phyloP scores from a whole-genome alignment of 192 early-diverging fungal species.

The Backusella psychrophila region DNA sequence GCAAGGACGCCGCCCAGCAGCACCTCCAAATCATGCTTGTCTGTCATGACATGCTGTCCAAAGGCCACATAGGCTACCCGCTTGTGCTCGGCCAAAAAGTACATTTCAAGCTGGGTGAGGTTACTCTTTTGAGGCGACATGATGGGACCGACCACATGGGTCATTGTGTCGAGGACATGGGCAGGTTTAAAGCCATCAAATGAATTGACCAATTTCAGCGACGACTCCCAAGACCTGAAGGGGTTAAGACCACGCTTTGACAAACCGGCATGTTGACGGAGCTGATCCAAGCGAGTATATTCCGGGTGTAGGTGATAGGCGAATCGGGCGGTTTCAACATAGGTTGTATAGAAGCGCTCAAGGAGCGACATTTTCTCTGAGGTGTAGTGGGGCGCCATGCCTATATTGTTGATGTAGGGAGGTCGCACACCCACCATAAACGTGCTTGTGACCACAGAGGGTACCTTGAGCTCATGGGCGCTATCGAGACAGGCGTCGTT shows the following conservation, averaged over 20 bases:
- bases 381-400: not conserved
- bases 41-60: conserved; percentile 4
- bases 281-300: not conserved
- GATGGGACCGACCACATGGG: conserved; percentile 25
- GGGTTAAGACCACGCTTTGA: not conserved
- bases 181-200: not conserved
- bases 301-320: not conserved
- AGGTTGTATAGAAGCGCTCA: not conserved
- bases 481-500: not conserved
- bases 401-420: not conserved
- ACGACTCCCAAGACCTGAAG: not conserved
- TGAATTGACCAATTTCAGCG: not conserved
- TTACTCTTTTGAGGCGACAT: not conserved
- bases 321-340: not conserved
- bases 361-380: not conserved
- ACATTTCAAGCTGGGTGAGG: not conserved
- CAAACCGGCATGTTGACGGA: not conserved
- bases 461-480: not conserved
- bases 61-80: conserved; percentile 28
- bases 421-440: not conserved
- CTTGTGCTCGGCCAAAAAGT: conserved; percentile 9
- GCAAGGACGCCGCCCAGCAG: not conserved
- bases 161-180: not conserved
- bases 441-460: not conserved
- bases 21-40: not conserved